A percentile compares a stretch with the other conserved stretches of the same genome.
Evolutionary conservation across 345 rosid species (phyloP).

Genomic region (Pistacia integerrima): DNA sequence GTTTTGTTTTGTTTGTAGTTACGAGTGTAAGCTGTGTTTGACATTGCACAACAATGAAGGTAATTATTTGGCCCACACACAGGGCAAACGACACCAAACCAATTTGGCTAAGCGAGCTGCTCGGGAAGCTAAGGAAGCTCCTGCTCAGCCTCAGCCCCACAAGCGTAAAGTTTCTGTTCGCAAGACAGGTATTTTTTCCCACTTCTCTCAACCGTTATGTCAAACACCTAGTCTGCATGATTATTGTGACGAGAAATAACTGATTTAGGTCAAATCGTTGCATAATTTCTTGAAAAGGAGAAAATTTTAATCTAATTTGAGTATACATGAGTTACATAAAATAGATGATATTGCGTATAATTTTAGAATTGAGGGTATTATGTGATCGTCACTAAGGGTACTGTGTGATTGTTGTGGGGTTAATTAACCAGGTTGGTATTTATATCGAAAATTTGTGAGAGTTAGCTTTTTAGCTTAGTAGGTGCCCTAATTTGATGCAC

Average conservation of each 20-base stretch:
- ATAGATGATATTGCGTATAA: neutral
- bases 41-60: slow-evolving; percentile 99
- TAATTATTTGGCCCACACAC: slow-evolving; percentile 97
- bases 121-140: slow-evolving; percentile 91
- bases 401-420: too few relatives aligned
- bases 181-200: slow-evolving; percentile 50
- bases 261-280: neutral
- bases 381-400: too few relatives aligned
- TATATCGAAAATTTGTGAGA: neutral
- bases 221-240: neutral
- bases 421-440: neutral
- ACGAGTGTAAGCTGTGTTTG: slow-evolving; percentile 96
- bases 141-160: slow-evolving; percentile 91
- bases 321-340: neutral
- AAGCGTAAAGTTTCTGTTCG: slow-evolving; percentile 88
- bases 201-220: neutral
- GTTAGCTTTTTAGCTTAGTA: neutral
- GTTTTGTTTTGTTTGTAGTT: slow-evolving; percentile 45
- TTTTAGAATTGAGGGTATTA: neutral
- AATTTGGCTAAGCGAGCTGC: slow-evolving; percentile 97
- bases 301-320: neutral
- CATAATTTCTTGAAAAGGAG: neutral
- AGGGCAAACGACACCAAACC: slow-evolving; percentile 97
- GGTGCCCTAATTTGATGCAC: neutral
- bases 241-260: neutral